phyloP scores from a whole-genome alignment of 805 yeast genomes.

The Cephaloascus albidus region DNA sequence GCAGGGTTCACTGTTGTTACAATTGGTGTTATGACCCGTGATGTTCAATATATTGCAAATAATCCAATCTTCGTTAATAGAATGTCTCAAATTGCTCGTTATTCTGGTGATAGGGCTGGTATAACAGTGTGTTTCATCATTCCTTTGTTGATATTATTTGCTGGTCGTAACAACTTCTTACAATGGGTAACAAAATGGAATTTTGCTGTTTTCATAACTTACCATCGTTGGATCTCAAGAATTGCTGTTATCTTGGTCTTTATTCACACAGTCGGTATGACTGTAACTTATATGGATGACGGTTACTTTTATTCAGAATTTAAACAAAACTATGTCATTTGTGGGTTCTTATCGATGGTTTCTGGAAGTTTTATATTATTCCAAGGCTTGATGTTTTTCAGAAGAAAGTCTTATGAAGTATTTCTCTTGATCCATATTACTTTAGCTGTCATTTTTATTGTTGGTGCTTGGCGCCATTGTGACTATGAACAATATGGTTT shows the following conservation, averaged over 20 bases:
- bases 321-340: neutral
- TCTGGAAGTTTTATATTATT: constrained; percentile 32
- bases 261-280: constrained; percentile 17
- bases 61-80: neutral
- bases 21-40: constrained; percentile 5
- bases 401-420: constrained; percentile 38
- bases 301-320: neutral
- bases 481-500: constrained; percentile 10
- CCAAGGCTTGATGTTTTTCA: constrained; percentile 34
- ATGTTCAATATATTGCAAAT: neutral
- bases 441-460: constrained; percentile 32
- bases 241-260: constrained; percentile 15
- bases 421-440: constrained; percentile 33
- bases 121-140: constrained; percentile 16
- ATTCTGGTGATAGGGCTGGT: constrained; percentile 27
- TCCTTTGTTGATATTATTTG: constrained; percentile 24
- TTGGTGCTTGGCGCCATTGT: constrained; percentile 40
- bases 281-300: neutral
- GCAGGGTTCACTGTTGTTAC: constrained; percentile 11
- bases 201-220: constrained; percentile 19
- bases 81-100: neutral
- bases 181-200: constrained; percentile 27
- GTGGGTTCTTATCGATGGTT: neutral
- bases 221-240: constrained; percentile 30
- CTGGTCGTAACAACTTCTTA: constrained; percentile 28